Percentiles rank a stretch among this genome's conserved stretches.
phyloP scores from a whole-genome alignment of 345 rosid genomes.

The Isatis tinctoria region DNA sequence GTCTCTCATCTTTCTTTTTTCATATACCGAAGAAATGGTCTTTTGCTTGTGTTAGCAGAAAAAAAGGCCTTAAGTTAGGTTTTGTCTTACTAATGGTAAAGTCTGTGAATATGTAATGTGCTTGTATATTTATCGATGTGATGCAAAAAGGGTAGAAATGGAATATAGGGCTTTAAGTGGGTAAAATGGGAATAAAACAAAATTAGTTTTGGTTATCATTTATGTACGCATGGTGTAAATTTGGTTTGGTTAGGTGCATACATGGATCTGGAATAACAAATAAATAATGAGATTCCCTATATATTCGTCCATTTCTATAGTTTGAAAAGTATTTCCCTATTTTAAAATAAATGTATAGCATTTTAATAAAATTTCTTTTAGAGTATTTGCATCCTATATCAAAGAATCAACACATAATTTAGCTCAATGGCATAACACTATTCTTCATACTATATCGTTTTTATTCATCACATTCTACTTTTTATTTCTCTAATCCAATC shows the following conservation, averaged over 20 bases:
- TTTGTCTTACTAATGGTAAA: constrained; percentile 11
- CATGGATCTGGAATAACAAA: constrained; percentile 5
- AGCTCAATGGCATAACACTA: no score
- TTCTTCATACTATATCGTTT: no score
- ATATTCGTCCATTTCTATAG: neutral
- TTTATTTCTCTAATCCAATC: no score
- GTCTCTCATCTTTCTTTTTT: constrained; percentile 1
- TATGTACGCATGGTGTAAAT: constrained; percentile 23
- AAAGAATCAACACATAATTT: no score
- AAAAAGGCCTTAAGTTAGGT: constrained; percentile 16
- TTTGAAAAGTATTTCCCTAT: neutral
- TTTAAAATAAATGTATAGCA: neutral
- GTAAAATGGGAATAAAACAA: constrained; percentile 27
- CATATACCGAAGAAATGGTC: constrained; percentile 17
- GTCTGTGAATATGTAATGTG: constrained; percentile 30
- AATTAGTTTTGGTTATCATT: constrained; percentile 15
- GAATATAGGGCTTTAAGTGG: constrained; percentile 22
- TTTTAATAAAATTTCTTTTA: no score
- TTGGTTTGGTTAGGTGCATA: constrained; percentile 30
- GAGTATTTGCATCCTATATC: no score
- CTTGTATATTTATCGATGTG: constrained; percentile 22
- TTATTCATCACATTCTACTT: no score
- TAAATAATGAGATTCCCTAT: constrained; percentile 11
- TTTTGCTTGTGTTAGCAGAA: constrained; percentile 16
- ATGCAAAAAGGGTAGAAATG: constrained; percentile 27